Conservation (phyloP, 164 flowering plant genomes). For the Aristolochia fimbriata region DNA sequence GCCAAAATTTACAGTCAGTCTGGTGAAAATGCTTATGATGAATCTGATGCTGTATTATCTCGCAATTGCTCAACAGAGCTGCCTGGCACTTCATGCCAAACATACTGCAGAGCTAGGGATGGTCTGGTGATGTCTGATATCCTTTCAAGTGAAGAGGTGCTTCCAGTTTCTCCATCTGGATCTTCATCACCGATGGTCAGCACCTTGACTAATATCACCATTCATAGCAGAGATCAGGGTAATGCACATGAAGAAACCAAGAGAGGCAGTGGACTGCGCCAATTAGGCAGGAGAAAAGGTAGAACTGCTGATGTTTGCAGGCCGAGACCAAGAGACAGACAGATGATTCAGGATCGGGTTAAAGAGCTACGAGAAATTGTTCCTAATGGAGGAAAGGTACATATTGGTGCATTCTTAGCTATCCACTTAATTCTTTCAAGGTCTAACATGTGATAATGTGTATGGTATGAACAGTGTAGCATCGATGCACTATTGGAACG, state of each 20-base stretch:
- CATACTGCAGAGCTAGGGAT: slow-evolving; percentile 13
- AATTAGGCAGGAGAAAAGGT: slow-evolving; percentile 29
- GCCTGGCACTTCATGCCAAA: slow-evolving; percentile 12
- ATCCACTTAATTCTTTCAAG: neutral
- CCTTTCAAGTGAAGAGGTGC: slow-evolving; percentile 7
- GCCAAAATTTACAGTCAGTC: slow-evolving; percentile 12
- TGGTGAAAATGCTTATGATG: slow-evolving; percentile 20
- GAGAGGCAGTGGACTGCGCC: slow-evolving; percentile 9
- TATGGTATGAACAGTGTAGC: slow-evolving; percentile 54
- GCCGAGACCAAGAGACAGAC: slow-evolving; percentile 87
- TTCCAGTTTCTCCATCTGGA: slow-evolving; percentile 17
- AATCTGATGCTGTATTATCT: slow-evolving; percentile 14
- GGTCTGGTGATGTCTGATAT: slow-evolving; percentile 11
- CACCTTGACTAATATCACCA: slow-evolving; percentile 23
- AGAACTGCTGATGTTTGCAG: slow-evolving; percentile 29
- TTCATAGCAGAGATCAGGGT: slow-evolving; percentile 12
- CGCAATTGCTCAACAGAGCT: slow-evolving; percentile 17
- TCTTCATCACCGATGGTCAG: slow-evolving; percentile 29
- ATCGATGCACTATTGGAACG: slow-evolving; percentile 78
- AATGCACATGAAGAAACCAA: slow-evolving; percentile 20
- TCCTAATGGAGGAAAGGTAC: slow-evolving; percentile 71
- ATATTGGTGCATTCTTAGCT: neutral
- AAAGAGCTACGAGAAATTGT: slow-evolving; percentile 79
- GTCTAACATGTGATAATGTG: neutral
- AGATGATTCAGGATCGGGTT: slow-evolving; percentile 81